phyloP scores from a whole-genome alignment of 805 yeast genomes.

The Metschnikowia lachancei region DNA sequence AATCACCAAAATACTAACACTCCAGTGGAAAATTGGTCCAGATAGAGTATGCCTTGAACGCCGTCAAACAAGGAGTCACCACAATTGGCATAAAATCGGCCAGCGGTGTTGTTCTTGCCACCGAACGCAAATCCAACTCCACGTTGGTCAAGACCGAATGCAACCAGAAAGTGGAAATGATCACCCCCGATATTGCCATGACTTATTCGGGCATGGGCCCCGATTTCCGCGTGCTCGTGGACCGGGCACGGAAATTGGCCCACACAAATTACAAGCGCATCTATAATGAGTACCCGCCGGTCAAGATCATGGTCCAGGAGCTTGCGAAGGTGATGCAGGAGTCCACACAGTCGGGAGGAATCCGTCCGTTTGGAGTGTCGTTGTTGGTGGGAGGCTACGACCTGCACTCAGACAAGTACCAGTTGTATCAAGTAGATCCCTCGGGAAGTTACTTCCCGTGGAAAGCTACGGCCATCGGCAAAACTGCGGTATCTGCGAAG shows the following conservation, averaged over 20 bases:
- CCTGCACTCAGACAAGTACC: constrained; percentile 62
- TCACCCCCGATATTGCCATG: constrained; percentile 96
- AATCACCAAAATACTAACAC: too few relatives aligned
- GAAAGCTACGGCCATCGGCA: constrained; percentile 99
- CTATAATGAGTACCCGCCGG: constrained; percentile 96
- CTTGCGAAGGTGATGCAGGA: constrained; percentile 97
- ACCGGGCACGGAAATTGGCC: constrained; percentile 88
- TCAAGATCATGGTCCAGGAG: constrained; percentile 88
- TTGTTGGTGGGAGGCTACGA: constrained; percentile 92
- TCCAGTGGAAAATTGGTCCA: constrained; percentile 92
- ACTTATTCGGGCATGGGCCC: constrained; percentile 99
- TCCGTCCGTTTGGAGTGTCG: constrained; percentile 97
- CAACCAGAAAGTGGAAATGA: constrained; percentile 70
- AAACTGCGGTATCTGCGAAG: constrained; percentile 93
- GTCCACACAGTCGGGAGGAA: constrained; percentile 98
- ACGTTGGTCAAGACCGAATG: constrained; percentile 72
- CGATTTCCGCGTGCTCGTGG: constrained; percentile 91
- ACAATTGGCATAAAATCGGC: constrained; percentile 91
- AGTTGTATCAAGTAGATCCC: constrained; percentile 95
- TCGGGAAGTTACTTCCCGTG: constrained; percentile 97
- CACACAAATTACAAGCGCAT: constrained; percentile 90
- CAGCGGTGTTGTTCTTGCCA: constrained; percentile 94
- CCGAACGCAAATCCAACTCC: constrained; percentile 88
- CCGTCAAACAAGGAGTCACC: constrained; percentile 97
- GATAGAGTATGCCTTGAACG: constrained; percentile 95